A percentile compares a stretch with the other conserved stretches of the same genome.
Evolutionary conservation across 2,329 filamentous ascomycete genomes (phyloP).

Genomic region (Arthrobotrys entomopaga): DNA sequence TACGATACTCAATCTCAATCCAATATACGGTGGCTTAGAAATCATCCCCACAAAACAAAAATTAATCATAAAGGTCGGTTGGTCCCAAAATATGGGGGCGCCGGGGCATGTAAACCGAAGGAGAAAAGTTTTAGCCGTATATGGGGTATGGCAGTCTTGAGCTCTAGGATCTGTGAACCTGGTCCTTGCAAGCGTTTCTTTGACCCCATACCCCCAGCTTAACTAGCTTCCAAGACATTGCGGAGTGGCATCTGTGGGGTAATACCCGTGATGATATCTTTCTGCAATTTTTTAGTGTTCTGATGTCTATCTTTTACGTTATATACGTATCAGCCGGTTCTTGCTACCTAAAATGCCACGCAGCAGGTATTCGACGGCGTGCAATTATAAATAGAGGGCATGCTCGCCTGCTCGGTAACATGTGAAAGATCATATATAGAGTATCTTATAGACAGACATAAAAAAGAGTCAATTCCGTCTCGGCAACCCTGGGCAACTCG

Average conservation of each 20-base stretch:
- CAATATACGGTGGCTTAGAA: slow-evolving; percentile 32
- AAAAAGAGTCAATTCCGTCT: background rate
- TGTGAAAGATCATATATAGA: slow-evolving; percentile 28
- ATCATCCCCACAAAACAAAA: slow-evolving; percentile 11
- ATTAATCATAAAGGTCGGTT: slow-evolving; percentile 18
- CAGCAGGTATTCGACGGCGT: slow-evolving; percentile 20
- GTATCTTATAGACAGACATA: background rate
- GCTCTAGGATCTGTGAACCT: slow-evolving; percentile 28
- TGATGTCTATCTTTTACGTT: slow-evolving; percentile 45
- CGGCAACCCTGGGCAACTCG: slow-evolving; percentile 9
- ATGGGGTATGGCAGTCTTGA: slow-evolving; percentile 42
- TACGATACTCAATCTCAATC: slow-evolving; percentile 24
- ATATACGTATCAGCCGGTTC: slow-evolving; percentile 13
- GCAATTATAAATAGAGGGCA: slow-evolving; percentile 43
- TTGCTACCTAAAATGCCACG: slow-evolving; percentile 35
- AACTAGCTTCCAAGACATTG: slow-evolving; percentile 11
- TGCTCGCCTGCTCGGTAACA: slow-evolving; percentile 51
- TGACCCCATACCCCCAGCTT: slow-evolving; percentile 17
- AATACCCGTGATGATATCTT: slow-evolving; percentile 29
- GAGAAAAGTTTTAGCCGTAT: slow-evolving; percentile 21
- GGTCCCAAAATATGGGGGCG: slow-evolving; percentile 13
- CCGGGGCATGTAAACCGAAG: background rate
- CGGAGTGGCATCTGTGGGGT: slow-evolving; percentile 52
- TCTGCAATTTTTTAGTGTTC: slow-evolving; percentile 15
- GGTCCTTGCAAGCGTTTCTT: slow-evolving; percentile 26